Evolutionary conservation across 495 filamentous ascomycete species (phyloP), one percentile per base, ranked within the genome.

Genomic region (Recurvomyces mirabilis): DNA sequence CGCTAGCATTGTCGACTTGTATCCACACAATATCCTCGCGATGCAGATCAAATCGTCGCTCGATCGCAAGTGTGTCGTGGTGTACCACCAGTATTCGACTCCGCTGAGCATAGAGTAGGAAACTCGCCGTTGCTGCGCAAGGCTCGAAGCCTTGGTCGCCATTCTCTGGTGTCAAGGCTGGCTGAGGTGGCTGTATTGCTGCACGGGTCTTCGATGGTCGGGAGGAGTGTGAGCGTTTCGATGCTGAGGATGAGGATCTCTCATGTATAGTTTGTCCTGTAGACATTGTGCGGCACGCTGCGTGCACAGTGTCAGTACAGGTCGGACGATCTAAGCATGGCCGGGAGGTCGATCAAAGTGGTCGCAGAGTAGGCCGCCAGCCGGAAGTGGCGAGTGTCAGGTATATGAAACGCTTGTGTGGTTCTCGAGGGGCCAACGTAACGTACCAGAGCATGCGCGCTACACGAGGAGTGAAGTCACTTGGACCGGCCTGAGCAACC

Each of bases 1-100:
- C 89, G 63, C 87, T 96, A 41, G 83, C 77, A 65, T 91, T 96
- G 60, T 98, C 91, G 38, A 87, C 85, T 18, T 83, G 79, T 20
- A 98, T 73, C 51, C 93, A 73, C 21, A 77, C 67, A 13, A 98
- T 77, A 46, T 88, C 78, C 39, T 94, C 84, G 32, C 75, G 72
- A 64, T 98, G 91, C 41, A 76, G 73, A 14, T 83, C 76, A 60
- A 96, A 98, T 4, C 83, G 73, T 33, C 88, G 74, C 54, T 96
- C 93, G 46, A 95, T 76, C 28, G 83, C 85, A 30, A 96, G 64
- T 10, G 82, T 94, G 60, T 98, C 93, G 63, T 95, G 86, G 51
- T 93, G 84, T 20, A 84, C 71, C 57, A 84, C 88, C 13, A 91
- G 66, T 38, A 95, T 77, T 19, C 74, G 69, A 43, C 73, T 78